These are phyloP conservation scores for Flueggea neowawraea DNA, from an alignment of 441 rosid genomes.

Conservation along the genomic window DNA sequence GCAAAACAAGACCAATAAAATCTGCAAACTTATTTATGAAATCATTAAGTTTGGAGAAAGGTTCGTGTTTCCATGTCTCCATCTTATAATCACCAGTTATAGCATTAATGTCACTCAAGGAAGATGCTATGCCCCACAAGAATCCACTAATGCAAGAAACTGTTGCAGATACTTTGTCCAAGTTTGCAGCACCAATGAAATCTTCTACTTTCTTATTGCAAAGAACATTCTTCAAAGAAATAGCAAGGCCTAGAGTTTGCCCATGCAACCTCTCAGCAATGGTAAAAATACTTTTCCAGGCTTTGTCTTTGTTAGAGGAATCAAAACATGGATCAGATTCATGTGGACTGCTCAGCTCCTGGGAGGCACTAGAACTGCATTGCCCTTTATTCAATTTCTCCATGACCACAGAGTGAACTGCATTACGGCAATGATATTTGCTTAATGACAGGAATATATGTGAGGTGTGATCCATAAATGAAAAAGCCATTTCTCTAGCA, in stretches of 20 bases:
- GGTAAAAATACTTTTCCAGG: conserved; percentile 36
- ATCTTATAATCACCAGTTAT: conserved; percentile 31
- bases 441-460: conserved; percentile 50
- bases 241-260: conserved; percentile 45
- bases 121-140: conserved; percentile 82
- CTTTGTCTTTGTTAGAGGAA: conserved; percentile 28
- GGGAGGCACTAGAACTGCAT: conserved; percentile 20
- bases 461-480: conserved; percentile 87
- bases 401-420: conserved; percentile 17
- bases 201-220: conserved; percentile 26
- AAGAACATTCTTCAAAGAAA: conserved; percentile 38
- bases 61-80: conserved; percentile 38
- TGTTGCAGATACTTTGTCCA: conserved; percentile 46
- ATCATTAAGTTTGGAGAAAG: conserved; percentile 33
- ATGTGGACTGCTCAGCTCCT: conserved; percentile 17
- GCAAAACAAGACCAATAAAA: conserved; percentile 36
- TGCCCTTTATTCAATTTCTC: conserved; percentile 25
- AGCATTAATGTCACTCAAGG: conserved; percentile 34
- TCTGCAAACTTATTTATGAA: conserved; percentile 37
- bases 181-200: conserved; percentile 29
- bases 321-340: conserved; percentile 19
- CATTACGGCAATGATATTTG: conserved; percentile 41
- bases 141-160: conserved; percentile 73
- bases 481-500: conserved; percentile 34
- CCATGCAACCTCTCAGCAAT: conserved; percentile 55